Conservation (phyloP, 306 rosid species). For the Malus asiatica region DNA sequence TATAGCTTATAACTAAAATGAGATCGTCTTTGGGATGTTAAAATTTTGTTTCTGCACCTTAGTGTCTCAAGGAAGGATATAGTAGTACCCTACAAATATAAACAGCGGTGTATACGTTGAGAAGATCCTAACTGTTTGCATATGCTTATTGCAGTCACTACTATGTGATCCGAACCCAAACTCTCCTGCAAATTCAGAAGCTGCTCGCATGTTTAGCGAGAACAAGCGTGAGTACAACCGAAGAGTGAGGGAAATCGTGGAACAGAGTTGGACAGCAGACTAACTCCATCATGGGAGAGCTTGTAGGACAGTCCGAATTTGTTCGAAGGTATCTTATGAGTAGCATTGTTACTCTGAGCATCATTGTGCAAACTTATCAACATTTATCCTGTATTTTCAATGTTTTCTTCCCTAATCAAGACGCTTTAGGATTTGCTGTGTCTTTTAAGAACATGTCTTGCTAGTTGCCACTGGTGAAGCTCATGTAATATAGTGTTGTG, state of each 20-base stretch:
- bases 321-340: slow-evolving; percentile 24
- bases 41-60: neutral
- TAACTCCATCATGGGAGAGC: slow-evolving; percentile 18
- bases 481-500: slow-evolving; percentile 35
- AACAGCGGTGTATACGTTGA: neutral
- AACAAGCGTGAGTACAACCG: slow-evolving; percentile 90
- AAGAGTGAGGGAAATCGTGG: slow-evolving; percentile 81
- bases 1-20: neutral
- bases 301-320: slow-evolving; percentile 7
- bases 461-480: slow-evolving; percentile 9
- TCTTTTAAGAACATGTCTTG: slow-evolving; percentile 20
- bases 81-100: neutral
- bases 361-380: slow-evolving; percentile 31
- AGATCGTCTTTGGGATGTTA: neutral
- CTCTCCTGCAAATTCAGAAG: slow-evolving; percentile 96
- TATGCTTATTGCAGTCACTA: slow-evolving; percentile 55
- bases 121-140: neutral
- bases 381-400: slow-evolving; percentile 22
- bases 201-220: slow-evolving; percentile 89
- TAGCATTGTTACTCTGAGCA: slow-evolving; percentile 22
- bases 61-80: neutral
- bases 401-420: slow-evolving; percentile 17
- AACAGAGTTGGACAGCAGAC: slow-evolving; percentile 97
- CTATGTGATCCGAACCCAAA: slow-evolving; percentile 95
- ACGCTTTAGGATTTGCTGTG: slow-evolving; percentile 15